Base-by-base conservation (phyloP, 2,329 filamentous ascomycete species). In the Colletotrichum lupini region DNA sequence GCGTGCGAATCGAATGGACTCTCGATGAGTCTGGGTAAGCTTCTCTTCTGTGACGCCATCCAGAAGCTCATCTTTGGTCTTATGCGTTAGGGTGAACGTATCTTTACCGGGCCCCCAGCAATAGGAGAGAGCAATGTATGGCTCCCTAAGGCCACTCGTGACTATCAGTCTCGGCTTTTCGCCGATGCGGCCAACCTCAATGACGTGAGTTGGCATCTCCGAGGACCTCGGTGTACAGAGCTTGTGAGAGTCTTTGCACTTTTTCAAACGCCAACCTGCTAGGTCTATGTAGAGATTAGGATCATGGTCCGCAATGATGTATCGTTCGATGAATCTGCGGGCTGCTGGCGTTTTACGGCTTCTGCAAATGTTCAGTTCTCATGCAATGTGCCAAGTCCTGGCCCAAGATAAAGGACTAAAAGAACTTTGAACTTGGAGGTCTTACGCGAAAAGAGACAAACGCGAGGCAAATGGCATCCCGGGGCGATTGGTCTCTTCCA, bases 121-220 rank as follows among this genome's bases (percentile, higher is more conserved):
- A 55, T 70, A 67, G 2, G 37, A 59, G 1, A 70, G 55, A n/a
- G 68, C 68, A 28, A 70, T 2, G 19, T 70, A 70, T 12, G 67
- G 26, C 59, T 68, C 58, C 16, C 9, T 7, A 0, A 64, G 30
- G 35, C 32, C 52, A n/a, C 46, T 19, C 12, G 67, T 68, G 12
- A 35, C 22, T 9, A 56, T 37, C 3, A 68, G 59, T n/a, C 14
- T 26, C 5, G 49, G 60, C 8, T 55, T 49, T 46, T 64, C 49
- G 3, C 16, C 2, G 24, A 8, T 8, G 7, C 55, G 26, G 3
- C 67, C 59, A 4, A 68, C 35, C 6, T 32, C 59, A 5, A 68
- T 64, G n/a, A 68, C 35, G 9, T 59, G 59, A 22, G 67, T 64
- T 4, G 67, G 59, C 49, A 68, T 68, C n/a, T 64, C 52, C 9